phyloP scores from a whole-genome alignment of 345 rosid species.

The Kandelia obovata region DNA sequence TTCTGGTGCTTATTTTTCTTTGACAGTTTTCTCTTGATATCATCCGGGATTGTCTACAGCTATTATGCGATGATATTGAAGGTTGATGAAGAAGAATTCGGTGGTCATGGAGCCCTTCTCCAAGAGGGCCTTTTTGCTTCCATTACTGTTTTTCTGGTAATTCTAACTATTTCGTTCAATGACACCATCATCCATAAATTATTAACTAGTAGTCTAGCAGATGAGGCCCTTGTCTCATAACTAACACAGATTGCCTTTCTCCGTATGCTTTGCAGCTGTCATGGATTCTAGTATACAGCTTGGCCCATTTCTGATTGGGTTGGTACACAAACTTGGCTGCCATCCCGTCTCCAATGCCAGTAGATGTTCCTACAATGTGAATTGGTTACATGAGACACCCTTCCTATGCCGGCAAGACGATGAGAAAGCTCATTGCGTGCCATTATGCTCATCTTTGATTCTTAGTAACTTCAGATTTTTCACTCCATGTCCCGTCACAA shows the following conservation, averaged over 20 bases:
- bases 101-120: conserved; percentile 89
- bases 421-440: conserved; percentile 10
- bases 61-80: conserved; percentile 79
- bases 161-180: not conserved
- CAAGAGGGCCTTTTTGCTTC: conserved; percentile 97
- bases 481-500: conserved; percentile 1
- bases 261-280: conserved; percentile 64
- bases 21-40: conserved; percentile 64
- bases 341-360: not conserved
- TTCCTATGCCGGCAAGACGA: conserved; percentile 16
- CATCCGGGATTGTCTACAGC: conserved; percentile 72
- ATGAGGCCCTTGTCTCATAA: not conserved
- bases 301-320: conserved; percentile 68
- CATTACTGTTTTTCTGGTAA: conserved; percentile 82
- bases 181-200: not conserved
- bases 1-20: conserved; percentile 17
- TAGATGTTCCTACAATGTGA: conserved; percentile 2
- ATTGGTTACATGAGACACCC: conserved; percentile 23
- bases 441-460: conserved; percentile 13
- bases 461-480: conserved; percentile 18
- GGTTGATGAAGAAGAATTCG: conserved; percentile 90
- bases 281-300: conserved; percentile 92
- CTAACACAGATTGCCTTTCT: conserved; percentile 11
- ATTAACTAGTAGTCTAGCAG: not conserved
- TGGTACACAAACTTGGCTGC: conserved; percentile 15